Evolutionary conservation across 1,284 basidiomycete genomes (phyloP).

Genomic region (Cerioporus squamosus): DNA sequence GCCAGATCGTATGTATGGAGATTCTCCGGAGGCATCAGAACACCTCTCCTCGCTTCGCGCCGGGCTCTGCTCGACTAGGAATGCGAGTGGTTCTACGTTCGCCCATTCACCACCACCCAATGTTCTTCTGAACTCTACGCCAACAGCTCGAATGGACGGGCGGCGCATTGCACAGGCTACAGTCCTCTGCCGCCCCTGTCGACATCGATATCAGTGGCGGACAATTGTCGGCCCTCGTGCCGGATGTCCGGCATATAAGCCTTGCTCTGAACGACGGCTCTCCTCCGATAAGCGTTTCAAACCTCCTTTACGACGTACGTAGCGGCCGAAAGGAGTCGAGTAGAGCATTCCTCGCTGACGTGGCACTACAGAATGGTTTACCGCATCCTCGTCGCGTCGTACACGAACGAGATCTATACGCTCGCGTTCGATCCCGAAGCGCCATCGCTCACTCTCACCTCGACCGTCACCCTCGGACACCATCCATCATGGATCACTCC

Average conservation of each 20-base stretch:
- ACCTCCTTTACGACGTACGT: background rate
- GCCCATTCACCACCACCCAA: constrained; percentile 3
- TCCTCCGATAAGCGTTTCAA: constrained; percentile 24
- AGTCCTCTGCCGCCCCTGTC: constrained; percentile 5
- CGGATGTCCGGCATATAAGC: constrained; percentile 26
- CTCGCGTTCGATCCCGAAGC: constrained; percentile 42
- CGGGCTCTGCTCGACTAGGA: constrained; percentile 20
- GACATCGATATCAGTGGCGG: constrained; percentile 28
- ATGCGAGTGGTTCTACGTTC: constrained; percentile 15
- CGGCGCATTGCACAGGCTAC: constrained; percentile 1
- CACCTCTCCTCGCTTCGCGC: constrained; percentile 9
- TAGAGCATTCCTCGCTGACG: background rate
- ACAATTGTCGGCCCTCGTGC: constrained; percentile 29
- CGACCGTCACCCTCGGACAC: constrained; percentile 55
- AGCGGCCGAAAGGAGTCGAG: background rate
- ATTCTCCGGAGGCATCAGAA: constrained; percentile 13
- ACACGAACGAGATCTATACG: constrained; percentile 62
- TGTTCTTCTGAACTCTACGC: constrained; percentile 3
- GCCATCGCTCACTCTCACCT: constrained; percentile 46
- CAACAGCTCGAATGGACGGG: background rate
- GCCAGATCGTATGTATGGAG: constrained; percentile 11
- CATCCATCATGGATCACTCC: constrained; percentile 73
- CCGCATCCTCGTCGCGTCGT: constrained; percentile 67
- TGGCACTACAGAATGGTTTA: constrained; percentile 33
- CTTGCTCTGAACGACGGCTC: constrained; percentile 1